These are phyloP conservation scores for Malania oleifera DNA, from an alignment of 164 flowering plant genomes.

Conservation along the genomic window DNA sequence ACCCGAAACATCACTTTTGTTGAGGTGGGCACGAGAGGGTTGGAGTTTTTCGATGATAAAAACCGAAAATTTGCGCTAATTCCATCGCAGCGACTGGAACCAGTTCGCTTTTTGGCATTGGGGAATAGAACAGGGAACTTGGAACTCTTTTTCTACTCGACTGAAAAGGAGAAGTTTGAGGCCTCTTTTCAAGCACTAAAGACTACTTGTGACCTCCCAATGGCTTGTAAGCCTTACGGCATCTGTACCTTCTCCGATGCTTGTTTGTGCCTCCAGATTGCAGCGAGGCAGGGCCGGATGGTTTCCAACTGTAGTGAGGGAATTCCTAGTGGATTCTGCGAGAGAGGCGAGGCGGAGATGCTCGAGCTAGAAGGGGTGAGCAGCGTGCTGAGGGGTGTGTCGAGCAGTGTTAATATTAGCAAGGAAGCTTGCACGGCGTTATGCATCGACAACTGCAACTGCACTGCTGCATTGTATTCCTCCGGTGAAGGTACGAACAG, in stretches of 20 bases:
- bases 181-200: constrained; percentile 58
- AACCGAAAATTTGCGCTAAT: constrained; percentile 44
- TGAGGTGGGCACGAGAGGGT: constrained; percentile 43
- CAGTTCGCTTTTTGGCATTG: constrained; percentile 55
- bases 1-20: constrained; percentile 43
- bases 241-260: constrained; percentile 56
- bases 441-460: constrained; percentile 63
- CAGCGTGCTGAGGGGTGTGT: constrained; percentile 34
- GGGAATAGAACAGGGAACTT: constrained; percentile 60
- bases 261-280: constrained; percentile 54
- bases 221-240: constrained; percentile 64
- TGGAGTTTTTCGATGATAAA: constrained; percentile 42
- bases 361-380: constrained; percentile 47
- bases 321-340: constrained; percentile 30
- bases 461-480: constrained; percentile 49
- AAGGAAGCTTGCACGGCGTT: constrained; percentile 41
- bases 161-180: constrained; percentile 39
- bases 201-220: constrained; percentile 73
- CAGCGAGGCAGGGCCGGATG: not conserved
- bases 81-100: constrained; percentile 19
- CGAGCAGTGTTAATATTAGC: constrained; percentile 30
- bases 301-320: constrained; percentile 29
- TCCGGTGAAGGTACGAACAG: not conserved
- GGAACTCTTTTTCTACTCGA: constrained; percentile 59
- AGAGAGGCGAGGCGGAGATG: constrained; percentile 35